Conservation (phyloP, 768 basidiomycete species). For the Flagelloscypha sp. region DNA sequence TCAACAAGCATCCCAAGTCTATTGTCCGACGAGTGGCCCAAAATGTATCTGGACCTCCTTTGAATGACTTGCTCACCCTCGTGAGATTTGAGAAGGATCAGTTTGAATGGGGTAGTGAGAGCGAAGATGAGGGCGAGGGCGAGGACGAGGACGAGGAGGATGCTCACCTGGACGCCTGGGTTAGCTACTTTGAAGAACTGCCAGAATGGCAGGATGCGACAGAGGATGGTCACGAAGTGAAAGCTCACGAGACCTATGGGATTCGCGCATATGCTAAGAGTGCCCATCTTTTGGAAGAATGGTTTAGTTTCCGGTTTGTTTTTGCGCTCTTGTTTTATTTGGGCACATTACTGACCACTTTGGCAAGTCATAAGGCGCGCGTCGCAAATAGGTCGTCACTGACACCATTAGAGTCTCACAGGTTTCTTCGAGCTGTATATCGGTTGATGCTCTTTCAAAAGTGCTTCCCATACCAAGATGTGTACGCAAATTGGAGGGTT, state of each 20-base stretch:
- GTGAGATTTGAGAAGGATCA: too few species aligned
- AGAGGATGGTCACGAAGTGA: too few species aligned
- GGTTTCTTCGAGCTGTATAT: constrained; percentile 17
- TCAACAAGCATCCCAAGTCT: constrained; percentile 15
- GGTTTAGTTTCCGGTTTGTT: constrained; percentile 17
- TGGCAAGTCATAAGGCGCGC: constrained; percentile 17
- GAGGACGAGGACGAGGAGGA: too few species aligned
- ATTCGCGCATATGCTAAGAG: constrained; percentile 6
- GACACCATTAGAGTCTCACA: constrained; percentile 14
- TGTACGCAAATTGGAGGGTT: too few species aligned
- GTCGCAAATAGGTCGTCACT: constrained; percentile 12
- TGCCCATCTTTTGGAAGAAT: constrained; percentile 11
- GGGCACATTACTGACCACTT: too few species aligned
- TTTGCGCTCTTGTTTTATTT: not conserved
- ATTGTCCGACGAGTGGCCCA: constrained; percentile 18
- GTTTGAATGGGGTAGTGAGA: too few species aligned
- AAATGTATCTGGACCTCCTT: constrained; percentile 17
- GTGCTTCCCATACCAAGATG: too few species aligned
- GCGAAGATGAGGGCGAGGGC: too few species aligned
- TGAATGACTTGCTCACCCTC: too few species aligned
- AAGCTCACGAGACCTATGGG: constrained; percentile 2
- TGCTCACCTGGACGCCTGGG: too few species aligned
- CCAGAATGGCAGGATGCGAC: too few species aligned
- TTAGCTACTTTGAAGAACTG: too few species aligned
- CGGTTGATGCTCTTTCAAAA: constrained; percentile 13